Conservation (phyloP, 1,139 yeast genomes). For the Sugiyamaella japonica region DNA sequence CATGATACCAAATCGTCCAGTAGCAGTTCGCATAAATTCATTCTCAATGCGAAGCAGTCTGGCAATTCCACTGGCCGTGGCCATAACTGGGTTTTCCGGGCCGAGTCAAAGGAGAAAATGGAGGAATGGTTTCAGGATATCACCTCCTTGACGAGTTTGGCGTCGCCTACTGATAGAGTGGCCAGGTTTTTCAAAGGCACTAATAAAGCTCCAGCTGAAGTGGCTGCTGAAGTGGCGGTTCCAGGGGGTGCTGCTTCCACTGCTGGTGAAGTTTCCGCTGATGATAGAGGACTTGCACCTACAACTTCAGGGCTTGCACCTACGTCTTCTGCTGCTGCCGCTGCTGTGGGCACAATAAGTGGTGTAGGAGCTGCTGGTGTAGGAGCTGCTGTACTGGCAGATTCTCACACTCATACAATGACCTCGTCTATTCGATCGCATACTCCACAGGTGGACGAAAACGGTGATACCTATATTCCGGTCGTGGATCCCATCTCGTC, state of each 20-base stretch:
- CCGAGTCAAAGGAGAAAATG: slow-evolving; percentile 76
- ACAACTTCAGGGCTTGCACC: not conserved
- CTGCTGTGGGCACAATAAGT: not conserved
- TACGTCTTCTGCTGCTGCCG: not conserved
- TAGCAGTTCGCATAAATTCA: slow-evolving; percentile 72
- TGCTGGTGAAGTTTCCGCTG: slow-evolving; percentile 1
- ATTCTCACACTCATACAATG: slow-evolving; percentile 1
- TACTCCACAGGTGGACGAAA: slow-evolving; percentile 17
- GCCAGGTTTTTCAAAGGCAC: slow-evolving; percentile 18
- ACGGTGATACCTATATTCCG: slow-evolving; percentile 20
- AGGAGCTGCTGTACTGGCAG: slow-evolving; percentile 1
- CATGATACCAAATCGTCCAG: slow-evolving; percentile 79
- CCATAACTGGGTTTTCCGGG: slow-evolving; percentile 91
- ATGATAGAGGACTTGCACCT: not conserved
- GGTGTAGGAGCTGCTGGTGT: slow-evolving; percentile 3
- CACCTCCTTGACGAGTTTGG: slow-evolving; percentile 53
- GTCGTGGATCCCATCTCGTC: slow-evolving; percentile 27
- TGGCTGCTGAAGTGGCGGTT: slow-evolving; percentile 24
- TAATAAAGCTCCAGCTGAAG: slow-evolving; percentile 23
- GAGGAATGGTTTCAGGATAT: slow-evolving; percentile 83
- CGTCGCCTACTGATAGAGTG: slow-evolving; percentile 35
- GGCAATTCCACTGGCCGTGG: slow-evolving; percentile 53
- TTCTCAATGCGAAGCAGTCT: slow-evolving; percentile 69
- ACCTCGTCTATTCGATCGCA: slow-evolving; percentile 11
- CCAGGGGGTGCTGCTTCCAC: not conserved